These are phyloP conservation scores for apple (Malus domestica) DNA, from an alignment of 306 rosid genomes.

Conservation along the genomic window DNA sequence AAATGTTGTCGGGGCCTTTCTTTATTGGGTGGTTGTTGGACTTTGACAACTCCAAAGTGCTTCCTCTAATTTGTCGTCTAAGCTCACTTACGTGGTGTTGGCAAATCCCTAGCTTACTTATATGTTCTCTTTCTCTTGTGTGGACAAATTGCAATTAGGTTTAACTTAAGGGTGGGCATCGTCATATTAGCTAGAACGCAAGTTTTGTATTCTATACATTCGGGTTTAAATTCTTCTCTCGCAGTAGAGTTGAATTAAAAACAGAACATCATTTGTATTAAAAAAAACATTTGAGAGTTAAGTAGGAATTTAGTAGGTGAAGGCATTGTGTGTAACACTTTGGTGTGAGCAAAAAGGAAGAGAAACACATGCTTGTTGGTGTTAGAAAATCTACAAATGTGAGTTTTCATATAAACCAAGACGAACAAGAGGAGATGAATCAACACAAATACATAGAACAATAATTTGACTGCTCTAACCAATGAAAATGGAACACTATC, in stretches of 20 bases:
- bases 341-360: too few species aligned
- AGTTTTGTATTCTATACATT: too few species aligned
- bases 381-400: neutral
- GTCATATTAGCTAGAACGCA: too few species aligned
- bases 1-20: slow-evolving; percentile 24
- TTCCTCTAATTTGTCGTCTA: slow-evolving; percentile 35
- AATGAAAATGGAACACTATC: neutral
- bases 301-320: neutral
- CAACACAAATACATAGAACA: neutral
- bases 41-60: slow-evolving; percentile 52
- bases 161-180: too few species aligned
- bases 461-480: neutral
- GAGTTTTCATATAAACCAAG: neutral
- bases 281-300: too few species aligned
- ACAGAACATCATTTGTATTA: too few species aligned
- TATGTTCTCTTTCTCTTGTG: neutral
- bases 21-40: slow-evolving; percentile 27
- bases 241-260: neutral
- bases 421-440: neutral
- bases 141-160: neutral
- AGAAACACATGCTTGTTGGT: neutral
- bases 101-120: neutral
- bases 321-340: neutral
- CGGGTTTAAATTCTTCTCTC: neutral
- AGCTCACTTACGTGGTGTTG: slow-evolving; percentile 2